Conservation (phyloP, 345 rosid genomes). For the Sonneratia caseolaris region DNA sequence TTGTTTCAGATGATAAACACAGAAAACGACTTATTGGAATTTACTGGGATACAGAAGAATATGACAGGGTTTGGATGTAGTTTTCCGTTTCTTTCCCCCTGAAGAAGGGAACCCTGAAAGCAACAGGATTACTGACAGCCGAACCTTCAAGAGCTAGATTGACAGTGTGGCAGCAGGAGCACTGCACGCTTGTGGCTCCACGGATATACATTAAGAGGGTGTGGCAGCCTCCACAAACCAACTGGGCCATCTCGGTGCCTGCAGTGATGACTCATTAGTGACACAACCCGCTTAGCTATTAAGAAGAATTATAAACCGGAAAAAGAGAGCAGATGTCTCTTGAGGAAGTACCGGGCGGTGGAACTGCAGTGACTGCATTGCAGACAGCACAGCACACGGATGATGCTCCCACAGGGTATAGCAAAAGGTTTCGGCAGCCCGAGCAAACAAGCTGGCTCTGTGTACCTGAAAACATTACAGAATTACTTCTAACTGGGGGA, state of each 20-base stretch:
- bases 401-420: constrained; percentile 86
- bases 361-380: constrained; percentile 94
- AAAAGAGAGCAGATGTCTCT: background rate
- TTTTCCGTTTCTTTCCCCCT: background rate
- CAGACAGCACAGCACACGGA: constrained; percentile 99
- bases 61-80: background rate
- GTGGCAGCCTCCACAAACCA: constrained; percentile 98
- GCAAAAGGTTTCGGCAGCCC: constrained; percentile 83
- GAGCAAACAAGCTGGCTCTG: constrained; percentile 95
- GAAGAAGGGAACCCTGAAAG: background rate
- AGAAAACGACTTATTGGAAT: background rate
- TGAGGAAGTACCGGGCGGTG: constrained; percentile 63
- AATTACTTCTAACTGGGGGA: background rate
- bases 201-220: constrained; percentile 93
- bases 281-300: too few relatives aligned
- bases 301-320: background rate
- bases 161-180: constrained; percentile 95
- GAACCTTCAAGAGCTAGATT: constrained; percentile 87
- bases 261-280: background rate
- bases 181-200: constrained; percentile 97
- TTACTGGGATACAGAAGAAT: background rate
- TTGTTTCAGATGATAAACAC: background rate
- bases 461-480: constrained; percentile 25
- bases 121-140: background rate
- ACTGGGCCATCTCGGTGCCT: constrained; percentile 98